These are phyloP conservation scores for Backusella morwellensis DNA, from an alignment of 192 early-diverging fungal genomes.

Conservation along the genomic window DNA sequence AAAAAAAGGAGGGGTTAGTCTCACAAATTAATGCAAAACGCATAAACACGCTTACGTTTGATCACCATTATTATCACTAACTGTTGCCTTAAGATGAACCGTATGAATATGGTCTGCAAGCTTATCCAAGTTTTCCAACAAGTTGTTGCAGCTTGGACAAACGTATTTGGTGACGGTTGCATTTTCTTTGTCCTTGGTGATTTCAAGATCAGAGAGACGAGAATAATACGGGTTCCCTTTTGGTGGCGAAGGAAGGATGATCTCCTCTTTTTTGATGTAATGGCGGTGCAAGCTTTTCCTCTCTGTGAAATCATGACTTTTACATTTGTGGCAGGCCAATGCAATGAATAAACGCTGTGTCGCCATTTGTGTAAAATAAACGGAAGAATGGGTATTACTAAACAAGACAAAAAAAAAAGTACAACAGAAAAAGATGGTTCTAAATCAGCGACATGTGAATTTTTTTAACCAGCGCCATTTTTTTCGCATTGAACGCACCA, in stretches of 20 bases:
- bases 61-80: not conserved
- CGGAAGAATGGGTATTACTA: not conserved
- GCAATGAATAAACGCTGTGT: not conserved
- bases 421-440: not conserved
- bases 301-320: not conserved
- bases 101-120: not conserved
- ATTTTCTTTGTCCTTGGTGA: not conserved
- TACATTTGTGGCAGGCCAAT: not conserved
- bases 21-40: not conserved
- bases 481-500: too few species aligned
- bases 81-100: not conserved
- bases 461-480: too few species aligned
- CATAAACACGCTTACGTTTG: not conserved
- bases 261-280: not conserved
- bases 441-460: too few species aligned
- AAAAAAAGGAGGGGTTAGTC: not conserved
- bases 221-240: not conserved
- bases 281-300: not conserved
- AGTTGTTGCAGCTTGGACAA: not conserved
- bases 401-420: not conserved
- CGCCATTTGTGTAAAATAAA: not conserved
- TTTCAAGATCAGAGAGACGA: not conserved
- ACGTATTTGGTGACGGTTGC: not conserved
- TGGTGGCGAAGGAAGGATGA: not conserved
- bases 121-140: not conserved